Conservation (phyloP, 2,329 filamentous ascomycete genomes). For the Botryotinia globosa region DNA sequence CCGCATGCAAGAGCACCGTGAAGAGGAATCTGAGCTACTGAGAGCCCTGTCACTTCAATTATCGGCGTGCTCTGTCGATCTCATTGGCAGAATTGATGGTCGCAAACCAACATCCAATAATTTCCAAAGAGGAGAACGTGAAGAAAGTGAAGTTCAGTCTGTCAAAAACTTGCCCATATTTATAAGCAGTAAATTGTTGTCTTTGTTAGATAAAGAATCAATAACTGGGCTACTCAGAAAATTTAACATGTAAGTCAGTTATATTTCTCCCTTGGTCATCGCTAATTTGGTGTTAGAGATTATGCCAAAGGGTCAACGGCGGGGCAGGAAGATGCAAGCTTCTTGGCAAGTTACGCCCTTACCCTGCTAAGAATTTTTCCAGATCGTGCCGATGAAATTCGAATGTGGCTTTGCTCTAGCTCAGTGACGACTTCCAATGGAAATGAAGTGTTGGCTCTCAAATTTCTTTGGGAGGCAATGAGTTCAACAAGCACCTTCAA, state of each 20-base stretch:
- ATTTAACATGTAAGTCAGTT: constrained; percentile 28
- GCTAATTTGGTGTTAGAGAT: constrained; percentile 27
- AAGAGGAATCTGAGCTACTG: constrained; percentile 45
- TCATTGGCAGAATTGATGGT: constrained; percentile 46
- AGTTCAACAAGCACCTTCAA: constrained; percentile 55
- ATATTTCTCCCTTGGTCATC: too few relatives aligned
- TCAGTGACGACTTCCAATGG: constrained; percentile 37
- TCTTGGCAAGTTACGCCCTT: constrained; percentile 82
- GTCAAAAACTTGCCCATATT: constrained; percentile 48
- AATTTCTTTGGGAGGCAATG: constrained; percentile 79
- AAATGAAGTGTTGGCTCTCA: constrained; percentile 61
- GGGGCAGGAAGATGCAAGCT: constrained; percentile 55
- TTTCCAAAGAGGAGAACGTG: background rate
- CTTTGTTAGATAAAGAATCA: constrained; percentile 71
- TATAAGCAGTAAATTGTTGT: constrained; percentile 63
- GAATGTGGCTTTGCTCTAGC: constrained; percentile 88
- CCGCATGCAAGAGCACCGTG: constrained; percentile 40
- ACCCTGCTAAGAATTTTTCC: constrained; percentile 86
- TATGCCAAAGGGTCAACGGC: constrained; percentile 31
- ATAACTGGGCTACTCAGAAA: constrained; percentile 52
- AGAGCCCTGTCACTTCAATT: constrained; percentile 54
- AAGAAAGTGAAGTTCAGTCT: background rate
- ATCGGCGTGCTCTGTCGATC: constrained; percentile 50
- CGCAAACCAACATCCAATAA: constrained; percentile 42
- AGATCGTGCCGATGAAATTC: constrained; percentile 76